Base-by-base conservation (phyloP, 1,284 basidiomycete species). In the Microbotryum violaceum region DNA sequence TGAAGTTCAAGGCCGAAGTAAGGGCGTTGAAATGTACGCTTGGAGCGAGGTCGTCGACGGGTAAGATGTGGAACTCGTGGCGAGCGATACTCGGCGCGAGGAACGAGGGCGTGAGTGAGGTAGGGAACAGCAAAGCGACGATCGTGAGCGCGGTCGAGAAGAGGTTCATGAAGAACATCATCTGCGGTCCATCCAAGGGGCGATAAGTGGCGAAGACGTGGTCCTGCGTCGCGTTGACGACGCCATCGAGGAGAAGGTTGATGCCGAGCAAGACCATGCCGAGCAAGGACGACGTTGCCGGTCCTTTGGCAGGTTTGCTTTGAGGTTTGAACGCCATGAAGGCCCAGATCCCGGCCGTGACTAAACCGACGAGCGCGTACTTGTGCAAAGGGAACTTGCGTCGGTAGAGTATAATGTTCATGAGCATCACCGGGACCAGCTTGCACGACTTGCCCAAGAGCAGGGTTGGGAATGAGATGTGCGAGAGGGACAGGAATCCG, bases 371-470 rank as follows among this genome's bases (percentile, higher is more conserved):
- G 75, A 92, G 88, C 4, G 84, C 83, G 71, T 90, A 85, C 74
- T 86, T 87, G 82, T 97, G 87, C n/a, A 91, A 79, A 3, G 87
- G 85, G 64, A 85, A 85, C 74, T 91, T 89, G 74, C 87, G 83
- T 21, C 87, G 79, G 20, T 82, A 77, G 23, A 82, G 81, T 47
- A 90, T 78, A 5, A 94, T 84, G 77, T 94, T 94, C 89, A 94
- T 92, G 76, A 94, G 80, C 82, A 96, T 89, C 64, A 96, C 91
- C 4, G 92, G 91, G 20, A 96, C 88, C 71, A 96, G 89, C 76
- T 98, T 98, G 82, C 94, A 98, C 0, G 92, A 97, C 77, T 98
- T 98, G 64, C 91, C 94, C 65, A 98, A 85, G 46, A 97, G 93
- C 86, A 97, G 92, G 20, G 94, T 92, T 31, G 96, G 96, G 79